Conservation (phyloP, 768 basidiomycete genomes). For the Trametopsis cervina region DNA sequence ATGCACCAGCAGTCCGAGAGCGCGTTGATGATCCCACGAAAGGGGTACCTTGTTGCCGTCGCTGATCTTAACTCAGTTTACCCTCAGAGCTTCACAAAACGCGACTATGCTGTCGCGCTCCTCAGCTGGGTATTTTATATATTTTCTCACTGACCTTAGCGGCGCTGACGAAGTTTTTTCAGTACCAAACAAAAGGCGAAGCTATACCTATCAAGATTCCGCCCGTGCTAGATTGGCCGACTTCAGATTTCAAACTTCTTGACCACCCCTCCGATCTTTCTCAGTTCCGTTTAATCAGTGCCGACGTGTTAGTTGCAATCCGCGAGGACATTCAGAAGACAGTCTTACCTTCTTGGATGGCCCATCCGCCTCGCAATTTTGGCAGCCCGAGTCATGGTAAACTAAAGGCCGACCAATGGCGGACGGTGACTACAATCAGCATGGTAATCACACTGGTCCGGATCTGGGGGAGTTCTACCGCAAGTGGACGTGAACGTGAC, state of each 20-base stretch:
- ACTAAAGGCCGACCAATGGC: conserved; percentile 20
- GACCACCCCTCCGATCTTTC: not conserved
- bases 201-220: not conserved
- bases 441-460: conserved; percentile 17
- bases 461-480: conserved; percentile 15
- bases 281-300: not conserved
- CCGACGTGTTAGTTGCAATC: conserved; percentile 2
- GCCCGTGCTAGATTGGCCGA: conserved; percentile 1
- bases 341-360: conserved; percentile 19
- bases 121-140: not conserved
- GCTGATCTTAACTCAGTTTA: conserved; percentile 1
- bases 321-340: conserved; percentile 15
- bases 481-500: not conserved
- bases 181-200: not conserved
- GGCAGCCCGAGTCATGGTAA: conserved; percentile 18
- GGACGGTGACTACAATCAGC: conserved; percentile 11
- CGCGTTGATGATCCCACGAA: not conserved
- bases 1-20: not conserved
- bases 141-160: not conserved
- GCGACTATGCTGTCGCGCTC: not conserved
- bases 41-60: conserved; percentile 1
- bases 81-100: not conserved
- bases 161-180: not conserved
- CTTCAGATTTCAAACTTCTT: not conserved
- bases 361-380: conserved; percentile 8